Conservation (phyloP, 176 grass and related monocot genomes). For the Carex myosuroides region DNA sequence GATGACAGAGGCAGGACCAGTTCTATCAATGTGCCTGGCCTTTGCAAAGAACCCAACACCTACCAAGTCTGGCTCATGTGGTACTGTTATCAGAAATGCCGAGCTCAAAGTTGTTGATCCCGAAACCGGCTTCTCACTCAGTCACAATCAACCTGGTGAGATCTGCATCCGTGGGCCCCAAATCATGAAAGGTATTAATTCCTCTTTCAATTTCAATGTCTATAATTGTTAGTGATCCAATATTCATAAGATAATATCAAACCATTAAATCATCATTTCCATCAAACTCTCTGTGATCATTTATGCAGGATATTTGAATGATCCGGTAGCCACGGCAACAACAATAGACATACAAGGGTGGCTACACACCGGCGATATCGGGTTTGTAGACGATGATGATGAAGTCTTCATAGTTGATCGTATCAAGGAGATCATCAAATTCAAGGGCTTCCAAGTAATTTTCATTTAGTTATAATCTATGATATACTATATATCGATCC, state of each 20-base stretch:
- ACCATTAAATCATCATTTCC: neutral
- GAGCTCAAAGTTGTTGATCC: constrained; percentile 85
- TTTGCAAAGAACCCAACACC: constrained; percentile 71
- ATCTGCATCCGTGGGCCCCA: constrained; percentile 95
- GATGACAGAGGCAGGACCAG: constrained; percentile 97
- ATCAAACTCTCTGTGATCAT: neutral
- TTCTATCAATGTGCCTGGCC: constrained; percentile 82
- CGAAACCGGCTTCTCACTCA: constrained; percentile 64
- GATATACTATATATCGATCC: too few species aligned
- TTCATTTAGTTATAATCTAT: too few species aligned
- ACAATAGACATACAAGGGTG: constrained; percentile 67
- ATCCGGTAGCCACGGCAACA: constrained; percentile 56
- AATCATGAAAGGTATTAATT: constrained; percentile 81
- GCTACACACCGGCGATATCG: too few species aligned
- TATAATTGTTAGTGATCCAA: neutral
- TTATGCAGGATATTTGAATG: constrained; percentile 63
- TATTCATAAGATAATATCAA: neutral
- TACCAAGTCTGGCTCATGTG: constrained; percentile 67
- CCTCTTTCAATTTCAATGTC: neutral
- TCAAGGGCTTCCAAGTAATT: too few species aligned
- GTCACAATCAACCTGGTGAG: constrained; percentile 66
- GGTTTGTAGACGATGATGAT: too few species aligned
- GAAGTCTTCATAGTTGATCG: too few species aligned
- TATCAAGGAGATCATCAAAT: too few species aligned
- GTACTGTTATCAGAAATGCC: constrained; percentile 81